A percentile compares a stretch with the other conserved stretches of the same genome.
Evolutionary conservation across 2,329 filamentous ascomycete genomes (phyloP).

Genomic region (Claviceps citrina): DNA sequence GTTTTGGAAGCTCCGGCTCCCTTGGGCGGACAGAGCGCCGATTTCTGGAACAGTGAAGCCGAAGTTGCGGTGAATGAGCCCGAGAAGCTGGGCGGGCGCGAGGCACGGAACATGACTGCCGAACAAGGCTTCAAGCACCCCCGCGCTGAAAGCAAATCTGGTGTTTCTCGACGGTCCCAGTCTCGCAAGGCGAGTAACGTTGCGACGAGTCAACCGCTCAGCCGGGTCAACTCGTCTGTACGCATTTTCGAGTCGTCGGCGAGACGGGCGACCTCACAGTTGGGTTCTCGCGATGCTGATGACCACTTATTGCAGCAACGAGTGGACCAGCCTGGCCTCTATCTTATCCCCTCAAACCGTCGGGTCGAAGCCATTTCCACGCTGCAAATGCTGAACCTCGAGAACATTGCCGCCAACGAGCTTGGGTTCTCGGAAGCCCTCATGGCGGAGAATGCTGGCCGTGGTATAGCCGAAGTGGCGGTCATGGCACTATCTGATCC

Average conservation of each 20-base stretch:
- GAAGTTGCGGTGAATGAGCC: constrained; percentile 39
- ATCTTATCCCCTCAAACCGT: constrained; percentile 37
- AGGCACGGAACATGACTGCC: constrained; percentile 32
- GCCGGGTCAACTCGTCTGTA: constrained; percentile 33
- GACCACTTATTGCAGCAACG: constrained; percentile 20
- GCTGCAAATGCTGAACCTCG: constrained; percentile 79
- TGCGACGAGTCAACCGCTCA: constrained; percentile 25
- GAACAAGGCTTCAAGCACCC: constrained; percentile 14
- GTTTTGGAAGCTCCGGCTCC: constrained; percentile 52
- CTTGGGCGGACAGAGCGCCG: constrained; percentile 25
- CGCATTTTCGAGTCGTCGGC: constrained; percentile 18
- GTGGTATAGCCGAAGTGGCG: constrained; percentile 75
- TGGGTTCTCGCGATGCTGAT: constrained; percentile 18
- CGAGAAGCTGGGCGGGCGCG: constrained; percentile 33
- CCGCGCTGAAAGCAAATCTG: constrained; percentile 37
- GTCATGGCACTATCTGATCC: constrained; percentile 51
- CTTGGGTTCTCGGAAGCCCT: constrained; percentile 77
- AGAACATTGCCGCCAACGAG: constrained; percentile 79
- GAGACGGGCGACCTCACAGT: constrained; percentile 16
- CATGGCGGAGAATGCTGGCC: constrained; percentile 80
- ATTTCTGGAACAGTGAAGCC: constrained; percentile 62
- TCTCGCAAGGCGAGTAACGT: constrained; percentile 39
- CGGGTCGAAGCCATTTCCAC: constrained; percentile 50
- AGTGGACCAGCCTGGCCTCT: constrained; percentile 31
- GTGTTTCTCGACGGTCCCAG: constrained; percentile 33